Conservation (phyloP, 2,329 filamentous ascomycete genomes). For the Neurospora crassa region DNA sequence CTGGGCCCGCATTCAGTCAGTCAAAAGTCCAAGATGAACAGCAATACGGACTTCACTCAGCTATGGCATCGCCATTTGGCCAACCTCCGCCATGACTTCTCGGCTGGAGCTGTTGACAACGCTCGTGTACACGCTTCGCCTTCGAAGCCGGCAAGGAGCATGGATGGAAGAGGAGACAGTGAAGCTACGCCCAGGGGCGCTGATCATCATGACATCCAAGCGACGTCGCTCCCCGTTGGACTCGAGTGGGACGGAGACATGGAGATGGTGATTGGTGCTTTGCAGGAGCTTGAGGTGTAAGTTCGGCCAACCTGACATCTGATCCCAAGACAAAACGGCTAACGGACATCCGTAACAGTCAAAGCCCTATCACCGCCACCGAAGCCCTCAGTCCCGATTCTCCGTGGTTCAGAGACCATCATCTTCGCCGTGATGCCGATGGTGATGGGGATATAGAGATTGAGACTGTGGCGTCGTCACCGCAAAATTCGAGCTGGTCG, state of each 20-base stretch:
- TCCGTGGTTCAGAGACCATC: constrained; percentile 11
- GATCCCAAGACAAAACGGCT: not conserved
- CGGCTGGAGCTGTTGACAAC: not conserved
- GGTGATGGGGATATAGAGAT: constrained; percentile 1
- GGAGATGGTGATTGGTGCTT: constrained; percentile 11
- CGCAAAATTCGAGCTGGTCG: constrained; percentile 11
- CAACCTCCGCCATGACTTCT: constrained; percentile 10
- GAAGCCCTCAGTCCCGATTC: constrained; percentile 11
- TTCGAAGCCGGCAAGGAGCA: constrained; percentile 1
- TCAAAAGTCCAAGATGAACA: not conserved
- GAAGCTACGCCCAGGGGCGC: not conserved
- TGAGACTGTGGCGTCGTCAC: constrained; percentile 12
- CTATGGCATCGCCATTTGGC: constrained; percentile 15
- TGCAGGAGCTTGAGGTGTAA: constrained; percentile 11
- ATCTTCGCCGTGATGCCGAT: not conserved
- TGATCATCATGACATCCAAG: not conserved
- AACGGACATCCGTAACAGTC: constrained; percentile 7
- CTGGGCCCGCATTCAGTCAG: not conserved
- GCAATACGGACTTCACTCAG: constrained; percentile 10
- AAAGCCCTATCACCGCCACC: constrained; percentile 6
- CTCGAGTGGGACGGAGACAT: constrained; percentile 11
- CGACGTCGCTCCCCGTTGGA: not conserved
- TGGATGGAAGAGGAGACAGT: not conserved
- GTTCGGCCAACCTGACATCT: not conserved
- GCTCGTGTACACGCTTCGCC: constrained; percentile 8